These are phyloP conservation scores for Spatholobus suberectus DNA, from an alignment of 306 rosid species.

Conservation along the genomic window DNA sequence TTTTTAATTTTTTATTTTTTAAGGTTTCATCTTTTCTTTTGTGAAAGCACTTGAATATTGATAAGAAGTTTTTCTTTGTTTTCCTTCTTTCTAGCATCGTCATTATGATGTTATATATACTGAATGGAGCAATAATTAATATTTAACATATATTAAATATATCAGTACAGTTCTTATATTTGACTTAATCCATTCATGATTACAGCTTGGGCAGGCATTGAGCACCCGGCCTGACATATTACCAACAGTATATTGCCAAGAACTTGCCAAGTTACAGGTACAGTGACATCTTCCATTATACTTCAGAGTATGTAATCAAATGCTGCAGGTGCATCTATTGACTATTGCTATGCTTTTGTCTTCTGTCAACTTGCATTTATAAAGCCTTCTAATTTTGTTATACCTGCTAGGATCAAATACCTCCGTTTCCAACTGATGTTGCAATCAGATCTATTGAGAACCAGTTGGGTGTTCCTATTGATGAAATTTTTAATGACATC, in stretches of 20 bases:
- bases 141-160: background rate
- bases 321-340: constrained; percentile 28
- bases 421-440: constrained; percentile 81
- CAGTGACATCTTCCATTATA: constrained; percentile 37
- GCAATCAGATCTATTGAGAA: constrained; percentile 85
- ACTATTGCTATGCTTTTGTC: constrained; percentile 26
- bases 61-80: background rate
- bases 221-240: constrained; percentile 96
- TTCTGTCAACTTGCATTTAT: constrained; percentile 20
- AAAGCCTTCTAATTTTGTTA: constrained; percentile 16
- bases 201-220: constrained; percentile 98
- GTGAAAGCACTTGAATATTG: constrained; percentile 15
- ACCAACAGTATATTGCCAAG: constrained; percentile 85
- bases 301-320: constrained; percentile 39
- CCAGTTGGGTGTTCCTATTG: constrained; percentile 72
- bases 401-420: constrained; percentile 84
- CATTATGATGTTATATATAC: constrained; percentile 4
- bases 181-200: constrained; percentile 46
- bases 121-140: constrained; percentile 4
- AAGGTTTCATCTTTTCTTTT: background rate
- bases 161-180: constrained; percentile 27
- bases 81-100: background rate
- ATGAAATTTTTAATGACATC: constrained; percentile 76
- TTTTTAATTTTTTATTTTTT: background rate
- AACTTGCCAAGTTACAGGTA: constrained; percentile 92